These are phyloP conservation scores for Pythium sp. DNA, from an alignment of 352 stramenopile species.

Conservation along the genomic window DNA sequence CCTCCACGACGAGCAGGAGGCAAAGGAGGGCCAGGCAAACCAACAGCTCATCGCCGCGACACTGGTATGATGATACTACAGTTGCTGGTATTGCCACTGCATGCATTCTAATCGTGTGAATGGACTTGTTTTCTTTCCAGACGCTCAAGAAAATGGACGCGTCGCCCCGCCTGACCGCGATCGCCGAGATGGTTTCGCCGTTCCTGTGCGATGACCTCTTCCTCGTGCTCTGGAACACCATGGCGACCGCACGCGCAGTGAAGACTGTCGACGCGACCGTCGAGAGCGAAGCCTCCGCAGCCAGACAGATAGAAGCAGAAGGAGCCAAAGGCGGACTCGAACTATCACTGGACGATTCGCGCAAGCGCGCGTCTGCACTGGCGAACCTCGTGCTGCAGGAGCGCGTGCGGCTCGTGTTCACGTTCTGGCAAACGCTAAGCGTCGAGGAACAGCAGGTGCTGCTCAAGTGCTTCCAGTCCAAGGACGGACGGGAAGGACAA, in stretches of 20 bases:
- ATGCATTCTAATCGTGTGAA: background rate
- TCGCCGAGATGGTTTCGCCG: constrained; percentile 44
- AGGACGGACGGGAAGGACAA: background rate
- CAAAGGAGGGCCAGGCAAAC: constrained; percentile 22
- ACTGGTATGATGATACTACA: background rate
- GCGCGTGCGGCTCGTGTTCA: constrained; percentile 51
- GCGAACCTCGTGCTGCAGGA: constrained; percentile 56
- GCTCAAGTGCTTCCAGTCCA: constrained; percentile 28
- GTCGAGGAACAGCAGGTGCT: constrained; percentile 44
- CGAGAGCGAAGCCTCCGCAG: background rate
- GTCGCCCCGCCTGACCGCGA: constrained; percentile 23
- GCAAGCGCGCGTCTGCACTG: constrained; percentile 37
- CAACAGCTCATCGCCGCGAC: constrained; percentile 27
- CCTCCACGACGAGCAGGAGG: constrained; percentile 16
- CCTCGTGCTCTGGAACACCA: constrained; percentile 61
- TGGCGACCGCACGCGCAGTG: constrained; percentile 27
- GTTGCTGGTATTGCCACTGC: background rate
- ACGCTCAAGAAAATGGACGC: constrained; percentile 38
- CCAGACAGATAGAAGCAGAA: background rate
- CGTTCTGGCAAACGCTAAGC: constrained; percentile 51
- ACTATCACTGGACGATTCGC: constrained; percentile 24
- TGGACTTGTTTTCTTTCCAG: background rate
- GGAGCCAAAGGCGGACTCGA: background rate
- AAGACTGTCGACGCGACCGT: constrained; percentile 21
- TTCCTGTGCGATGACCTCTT: constrained; percentile 59